A percentile compares a stretch with the other conserved stretches of the same genome.
Conservation (phyloP, 2,329 filamentous ascomycete species). For the Phialophora chinensis region DNA sequence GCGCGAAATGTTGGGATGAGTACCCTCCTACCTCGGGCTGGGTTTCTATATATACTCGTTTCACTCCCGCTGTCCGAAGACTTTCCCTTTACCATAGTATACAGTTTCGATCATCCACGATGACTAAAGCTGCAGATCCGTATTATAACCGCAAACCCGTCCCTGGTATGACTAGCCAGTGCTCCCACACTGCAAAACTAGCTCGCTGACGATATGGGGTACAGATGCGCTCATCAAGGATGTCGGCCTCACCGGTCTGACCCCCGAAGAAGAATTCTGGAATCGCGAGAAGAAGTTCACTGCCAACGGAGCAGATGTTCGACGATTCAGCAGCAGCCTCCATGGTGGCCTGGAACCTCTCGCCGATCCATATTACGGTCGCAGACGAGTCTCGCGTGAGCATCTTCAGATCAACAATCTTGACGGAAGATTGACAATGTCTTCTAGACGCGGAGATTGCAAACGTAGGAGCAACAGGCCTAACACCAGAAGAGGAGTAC, state of each 20-base stretch:
- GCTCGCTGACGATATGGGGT: neutral
- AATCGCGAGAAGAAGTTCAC: conserved; percentile 38
- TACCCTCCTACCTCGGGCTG: neutral
- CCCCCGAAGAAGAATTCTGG: conserved; percentile 36
- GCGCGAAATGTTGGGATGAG: neutral
- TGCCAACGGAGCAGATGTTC: conserved; percentile 36
- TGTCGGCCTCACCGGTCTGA: conserved; percentile 36
- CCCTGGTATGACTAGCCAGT: conserved; percentile 32
- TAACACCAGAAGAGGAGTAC: conserved; percentile 38
- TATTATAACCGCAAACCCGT: conserved; percentile 39
- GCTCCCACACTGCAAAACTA: neutral
- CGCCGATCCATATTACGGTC: conserved; percentile 38
- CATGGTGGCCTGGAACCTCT: conserved; percentile 34
- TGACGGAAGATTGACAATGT: conserved; percentile 14
- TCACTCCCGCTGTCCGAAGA: neutral
- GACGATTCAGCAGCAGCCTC: conserved; percentile 37
- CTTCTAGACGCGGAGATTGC: conserved; percentile 32
- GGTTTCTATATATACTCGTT: conserved; percentile 7
- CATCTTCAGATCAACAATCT: neutral
- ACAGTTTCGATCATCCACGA: conserved; percentile 10
- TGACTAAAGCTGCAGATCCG: conserved; percentile 35
- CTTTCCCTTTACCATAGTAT: neutral
- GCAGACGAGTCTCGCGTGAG: conserved; percentile 36
- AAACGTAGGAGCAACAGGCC: conserved; percentile 34
- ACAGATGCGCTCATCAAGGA: conserved; percentile 37